phyloP scores from a whole-genome alignment of 83 land plant genomes.

The Picea engelmannii region DNA sequence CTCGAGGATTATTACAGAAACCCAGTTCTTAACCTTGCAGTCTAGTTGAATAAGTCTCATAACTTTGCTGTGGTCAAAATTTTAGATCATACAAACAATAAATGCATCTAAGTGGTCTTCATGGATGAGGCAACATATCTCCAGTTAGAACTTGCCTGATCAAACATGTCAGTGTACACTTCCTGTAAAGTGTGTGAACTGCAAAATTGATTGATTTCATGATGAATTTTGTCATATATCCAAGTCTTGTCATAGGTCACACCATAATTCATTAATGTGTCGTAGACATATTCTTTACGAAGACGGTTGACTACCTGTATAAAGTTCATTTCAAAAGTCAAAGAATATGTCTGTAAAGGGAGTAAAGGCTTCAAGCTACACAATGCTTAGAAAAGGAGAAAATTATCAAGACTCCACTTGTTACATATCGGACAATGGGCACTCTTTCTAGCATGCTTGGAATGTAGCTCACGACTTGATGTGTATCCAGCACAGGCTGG shows the following conservation, averaged over 20 bases:
- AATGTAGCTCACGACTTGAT: neutral
- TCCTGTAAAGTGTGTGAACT: slow-evolving; percentile 88
- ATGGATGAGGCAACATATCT: no score
- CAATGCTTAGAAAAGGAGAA: neutral
- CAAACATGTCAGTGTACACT: slow-evolving; percentile 97
- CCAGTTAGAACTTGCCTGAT: slow-evolving; percentile 57
- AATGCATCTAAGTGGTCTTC: slow-evolving; percentile 8
- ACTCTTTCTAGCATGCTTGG: neutral
- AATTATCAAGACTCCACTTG: neutral
- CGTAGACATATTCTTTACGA: slow-evolving; percentile 82
- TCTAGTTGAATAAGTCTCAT: neutral
- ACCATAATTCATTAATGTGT: slow-evolving; percentile 86
- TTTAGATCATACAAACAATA: slow-evolving; percentile 4
- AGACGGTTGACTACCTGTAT: slow-evolving; percentile 95
- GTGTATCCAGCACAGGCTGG: neutral
- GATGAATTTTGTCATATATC: slow-evolving; percentile 99
- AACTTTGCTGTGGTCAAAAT: slow-evolving; percentile 7
- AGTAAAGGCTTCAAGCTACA: neutral
- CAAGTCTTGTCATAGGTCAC: slow-evolving; percentile 96
- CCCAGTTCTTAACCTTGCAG: neutral
- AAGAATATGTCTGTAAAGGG: neutral
- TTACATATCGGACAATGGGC: neutral
- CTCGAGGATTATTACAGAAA: neutral
- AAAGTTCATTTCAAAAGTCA: neutral
- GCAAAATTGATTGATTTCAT: slow-evolving; percentile 98